A percentile compares a stretch with the other conserved stretches of the same genome.
Conservation (phyloP, 2,329 filamentous ascomycete genomes). For the Nothopassalora personata region DNA sequence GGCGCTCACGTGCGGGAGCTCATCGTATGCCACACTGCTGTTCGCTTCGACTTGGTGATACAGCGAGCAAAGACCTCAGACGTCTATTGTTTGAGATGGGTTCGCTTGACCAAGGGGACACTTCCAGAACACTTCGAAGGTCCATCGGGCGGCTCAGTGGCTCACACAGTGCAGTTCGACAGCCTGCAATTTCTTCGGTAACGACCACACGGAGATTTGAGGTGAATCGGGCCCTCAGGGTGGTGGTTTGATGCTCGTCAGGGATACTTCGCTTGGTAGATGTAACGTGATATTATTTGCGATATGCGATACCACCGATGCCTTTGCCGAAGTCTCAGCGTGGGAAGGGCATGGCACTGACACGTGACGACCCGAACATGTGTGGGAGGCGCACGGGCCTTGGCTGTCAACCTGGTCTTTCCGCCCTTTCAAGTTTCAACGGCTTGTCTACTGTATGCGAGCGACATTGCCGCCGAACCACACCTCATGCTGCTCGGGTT, state of each 20-base stretch:
- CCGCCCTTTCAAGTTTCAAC: no score
- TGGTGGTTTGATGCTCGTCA: conserved; percentile 18
- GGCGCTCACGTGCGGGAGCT: conserved; percentile 14
- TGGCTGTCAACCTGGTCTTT: not conserved
- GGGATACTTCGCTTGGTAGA: conserved; percentile 16
- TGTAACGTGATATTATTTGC: conserved; percentile 10
- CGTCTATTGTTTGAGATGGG: conserved; percentile 21
- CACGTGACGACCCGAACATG: not conserved
- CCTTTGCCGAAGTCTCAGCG: not conserved
- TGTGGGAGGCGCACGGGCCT: not conserved
- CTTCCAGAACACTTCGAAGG: conserved; percentile 1
- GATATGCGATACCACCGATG: not conserved
- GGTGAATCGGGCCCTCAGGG: conserved; percentile 10
- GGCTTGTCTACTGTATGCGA: no score
- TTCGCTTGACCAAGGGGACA: conserved; percentile 12
- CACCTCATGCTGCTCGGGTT: no score
- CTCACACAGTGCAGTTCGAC: conserved; percentile 1
- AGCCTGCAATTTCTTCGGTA: conserved; percentile 17
- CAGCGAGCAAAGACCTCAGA: conserved; percentile 16
- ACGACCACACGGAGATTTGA: conserved; percentile 19
- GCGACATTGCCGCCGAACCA: no score
- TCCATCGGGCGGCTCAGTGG: not conserved
- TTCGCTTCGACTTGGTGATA: conserved; percentile 14
- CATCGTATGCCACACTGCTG: conserved; percentile 5
- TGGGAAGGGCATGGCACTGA: not conserved